Conservation (phyloP, 2,329 filamentous ascomycete genomes). For the Mollisia scopiformis region DNA sequence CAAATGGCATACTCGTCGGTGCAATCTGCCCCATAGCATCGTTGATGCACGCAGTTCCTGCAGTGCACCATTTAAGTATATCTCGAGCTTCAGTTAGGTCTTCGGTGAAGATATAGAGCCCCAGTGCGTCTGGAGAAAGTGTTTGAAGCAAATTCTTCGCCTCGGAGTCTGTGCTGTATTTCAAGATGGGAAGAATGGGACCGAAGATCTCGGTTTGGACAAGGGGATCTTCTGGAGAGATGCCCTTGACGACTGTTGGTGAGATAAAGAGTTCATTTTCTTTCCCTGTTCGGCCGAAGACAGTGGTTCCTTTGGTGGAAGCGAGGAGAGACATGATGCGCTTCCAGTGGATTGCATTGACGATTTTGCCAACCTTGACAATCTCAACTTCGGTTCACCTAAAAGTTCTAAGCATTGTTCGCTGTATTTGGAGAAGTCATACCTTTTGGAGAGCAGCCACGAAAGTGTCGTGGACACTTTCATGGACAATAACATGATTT, state of each 20-base stretch:
- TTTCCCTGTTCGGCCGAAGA: not conserved
- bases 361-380: slow-evolving; percentile 1
- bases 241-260: slow-evolving; percentile 2
- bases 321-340: not conserved
- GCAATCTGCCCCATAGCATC: slow-evolving; percentile 31
- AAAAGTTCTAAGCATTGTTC: not conserved
- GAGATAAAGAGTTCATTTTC: not conserved
- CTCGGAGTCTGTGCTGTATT: not conserved
- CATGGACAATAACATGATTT: slow-evolving; percentile 3
- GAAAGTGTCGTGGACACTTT: slow-evolving; percentile 7
- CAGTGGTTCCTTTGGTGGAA: not conserved
- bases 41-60: not conserved
- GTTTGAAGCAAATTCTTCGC: not conserved
- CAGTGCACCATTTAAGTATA: not conserved
- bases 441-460: not conserved
- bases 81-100: not conserved
- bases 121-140: not conserved
- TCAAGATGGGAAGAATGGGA: slow-evolving; percentile 2
- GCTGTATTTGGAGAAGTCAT: not conserved
- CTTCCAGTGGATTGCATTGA: slow-evolving; percentile 2
- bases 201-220: slow-evolving; percentile 6
- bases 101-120: not conserved
- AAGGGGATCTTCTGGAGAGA: not conserved
- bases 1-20: slow-evolving; percentile 48
- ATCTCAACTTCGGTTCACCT: not conserved